phyloP scores from a whole-genome alignment of 495 filamentous ascomycete species.

The Penicillium bovifimosum region DNA sequence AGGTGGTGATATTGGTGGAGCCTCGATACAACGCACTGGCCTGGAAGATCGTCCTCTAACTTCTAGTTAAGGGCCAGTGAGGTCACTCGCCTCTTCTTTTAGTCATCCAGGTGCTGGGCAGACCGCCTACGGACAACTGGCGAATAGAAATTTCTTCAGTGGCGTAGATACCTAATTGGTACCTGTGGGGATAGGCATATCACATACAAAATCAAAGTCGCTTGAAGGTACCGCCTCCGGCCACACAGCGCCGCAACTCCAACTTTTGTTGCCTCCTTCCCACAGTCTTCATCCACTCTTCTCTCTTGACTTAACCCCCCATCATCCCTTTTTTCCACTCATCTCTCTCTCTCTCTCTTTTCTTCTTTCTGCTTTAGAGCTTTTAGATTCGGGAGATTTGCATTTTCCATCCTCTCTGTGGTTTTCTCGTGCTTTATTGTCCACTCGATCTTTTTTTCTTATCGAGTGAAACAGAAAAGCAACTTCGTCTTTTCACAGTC shows the following conservation, averaged over 20 bases:
- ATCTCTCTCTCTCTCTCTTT: constrained; percentile 27
- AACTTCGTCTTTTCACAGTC: constrained; percentile 14
- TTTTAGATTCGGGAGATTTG: constrained; percentile 36
- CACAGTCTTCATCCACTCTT: constrained; percentile 21
- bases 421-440: constrained; percentile 15
- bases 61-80: neutral
- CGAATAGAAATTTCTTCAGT: constrained; percentile 11
- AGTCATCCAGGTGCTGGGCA: constrained; percentile 2
- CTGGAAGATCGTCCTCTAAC: neutral
- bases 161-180: constrained; percentile 2
- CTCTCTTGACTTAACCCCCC: constrained; percentile 24
- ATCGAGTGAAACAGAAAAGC: constrained; percentile 20
- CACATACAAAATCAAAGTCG: neutral
- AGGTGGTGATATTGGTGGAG: neutral
- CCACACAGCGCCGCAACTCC: constrained; percentile 3
- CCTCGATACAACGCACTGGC: neutral
- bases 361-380: constrained; percentile 32
- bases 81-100: constrained; percentile 1
- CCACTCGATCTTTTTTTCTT: constrained; percentile 18
- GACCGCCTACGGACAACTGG: constrained; percentile 8
- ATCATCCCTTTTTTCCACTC: constrained; percentile 30
- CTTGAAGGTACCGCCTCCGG: neutral
- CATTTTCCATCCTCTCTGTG: constrained; percentile 32
- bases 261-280: constrained; percentile 27
- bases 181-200: neutral